Evolutionary conservation across 495 filamentous ascomycete species (phyloP), one percentile per base, ranked within the genome.

Genomic region (Pyrenula aspistea): DNA sequence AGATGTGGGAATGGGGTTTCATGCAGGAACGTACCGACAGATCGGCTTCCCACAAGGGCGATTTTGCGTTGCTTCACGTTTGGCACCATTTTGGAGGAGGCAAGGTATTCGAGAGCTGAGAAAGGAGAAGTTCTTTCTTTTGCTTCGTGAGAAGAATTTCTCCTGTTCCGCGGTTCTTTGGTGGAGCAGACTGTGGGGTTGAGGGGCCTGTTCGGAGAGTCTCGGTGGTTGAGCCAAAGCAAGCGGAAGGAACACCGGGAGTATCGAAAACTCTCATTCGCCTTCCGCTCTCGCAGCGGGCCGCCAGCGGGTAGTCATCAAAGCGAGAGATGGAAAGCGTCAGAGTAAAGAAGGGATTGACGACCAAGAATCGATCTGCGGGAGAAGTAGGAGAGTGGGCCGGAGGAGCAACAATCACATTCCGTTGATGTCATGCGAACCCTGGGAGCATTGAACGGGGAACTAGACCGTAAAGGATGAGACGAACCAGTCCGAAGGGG

Each of bases 21-120:
- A 52, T 52, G 50, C 50, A 52, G 50, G n/a, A 20, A 52, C 87
- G 55, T 83, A 95, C 93, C 93, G 65, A 99, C 93, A 59, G 94
- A 94, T 63, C 94, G 86, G 73, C 89, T 96, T 71, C 93, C 93
- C 48, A 97, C 93, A 66, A 99, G 91, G 63, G 93, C 93, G 69
- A 99, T 92, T 77, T 99, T 99, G 57, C 93, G 77, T 77, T 96
- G 92, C 69, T 96, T 97, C 47, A 89, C 82, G 51, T 88, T 83
- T 56, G 87, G 72, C 64, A 90, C 83, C 87, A 94, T 94, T 68
- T 71, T 74, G 54, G 48, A n/a, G n/a, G n/a, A n/a, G n/a, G n/a
- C n/a, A n/a, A n/a, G n/a, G n/a, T n/a, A n/a, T n/a, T n/a, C n/a
- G n/a, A n/a, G n/a, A n/a, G n/a, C n/a, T n/a, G n/a, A n/a, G n/a